Conservation (phyloP, 352 stramenopile genomes). For the Blastocystis sp. region DNA sequence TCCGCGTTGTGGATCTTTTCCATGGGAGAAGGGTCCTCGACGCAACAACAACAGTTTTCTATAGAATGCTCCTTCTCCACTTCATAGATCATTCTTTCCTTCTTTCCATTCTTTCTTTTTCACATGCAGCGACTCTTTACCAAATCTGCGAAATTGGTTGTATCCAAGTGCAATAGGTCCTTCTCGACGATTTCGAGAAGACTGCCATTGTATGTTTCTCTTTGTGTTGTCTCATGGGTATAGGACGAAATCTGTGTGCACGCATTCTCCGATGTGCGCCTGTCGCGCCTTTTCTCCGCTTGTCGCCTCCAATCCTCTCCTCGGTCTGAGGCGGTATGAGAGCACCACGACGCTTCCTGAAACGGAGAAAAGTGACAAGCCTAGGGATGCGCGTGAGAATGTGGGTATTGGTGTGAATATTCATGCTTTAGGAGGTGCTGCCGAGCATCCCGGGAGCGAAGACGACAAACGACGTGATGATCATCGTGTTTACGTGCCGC, state of each 20-base stretch:
- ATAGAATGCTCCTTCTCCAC: too few species aligned
- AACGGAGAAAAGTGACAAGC: background rate
- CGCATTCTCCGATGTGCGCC: background rate
- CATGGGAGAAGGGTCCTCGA: background rate
- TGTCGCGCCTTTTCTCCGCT: background rate
- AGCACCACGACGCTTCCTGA: background rate
- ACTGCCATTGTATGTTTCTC: background rate
- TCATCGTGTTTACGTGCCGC: constrained; percentile 95
- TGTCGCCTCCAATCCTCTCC: background rate
- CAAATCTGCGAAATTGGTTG: background rate
- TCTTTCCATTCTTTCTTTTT: background rate
- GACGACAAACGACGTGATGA: constrained; percentile 87
- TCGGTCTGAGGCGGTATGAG: background rate
- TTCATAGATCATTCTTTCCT: background rate
- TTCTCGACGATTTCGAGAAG: background rate
- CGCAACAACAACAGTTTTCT: too few species aligned
- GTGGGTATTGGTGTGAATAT: background rate
- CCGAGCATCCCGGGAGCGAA: constrained; percentile 76
- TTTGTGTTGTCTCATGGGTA: background rate
- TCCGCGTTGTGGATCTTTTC: background rate
- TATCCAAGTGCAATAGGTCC: background rate
- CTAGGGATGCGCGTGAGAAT: constrained; percentile 30
- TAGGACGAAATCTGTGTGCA: background rate
- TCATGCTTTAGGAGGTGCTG: constrained; percentile 57
- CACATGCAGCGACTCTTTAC: background rate